These are phyloP conservation scores for Marasmius fiardii DNA, from an alignment of 1,284 basidiomycete genomes.

Conservation along the genomic window DNA sequence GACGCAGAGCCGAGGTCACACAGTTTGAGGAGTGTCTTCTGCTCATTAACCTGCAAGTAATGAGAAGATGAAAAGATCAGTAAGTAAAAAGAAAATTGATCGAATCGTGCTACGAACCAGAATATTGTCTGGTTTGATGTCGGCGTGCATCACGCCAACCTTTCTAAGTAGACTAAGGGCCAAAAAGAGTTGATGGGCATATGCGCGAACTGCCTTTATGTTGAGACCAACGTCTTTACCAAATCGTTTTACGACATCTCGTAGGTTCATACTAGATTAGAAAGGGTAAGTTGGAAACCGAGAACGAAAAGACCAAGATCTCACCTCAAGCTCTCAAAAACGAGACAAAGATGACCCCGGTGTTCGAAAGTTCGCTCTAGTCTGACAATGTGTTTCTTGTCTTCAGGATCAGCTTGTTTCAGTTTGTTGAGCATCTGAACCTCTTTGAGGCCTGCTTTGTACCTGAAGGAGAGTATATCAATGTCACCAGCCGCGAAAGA, in stretches of 20 bases:
- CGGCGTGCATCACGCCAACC: constrained; percentile 94
- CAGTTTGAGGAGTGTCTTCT: constrained; percentile 90
- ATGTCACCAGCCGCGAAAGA: constrained; percentile 7
- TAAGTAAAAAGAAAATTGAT: constrained; percentile 5
- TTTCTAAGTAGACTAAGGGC: constrained; percentile 85
- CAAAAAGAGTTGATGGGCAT: constrained; percentile 94
- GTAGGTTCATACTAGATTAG: constrained; percentile 85
- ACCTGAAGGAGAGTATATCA: constrained; percentile 52
- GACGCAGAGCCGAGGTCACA: constrained; percentile 97
- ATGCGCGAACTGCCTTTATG: constrained; percentile 94
- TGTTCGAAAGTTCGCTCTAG: constrained; percentile 95
- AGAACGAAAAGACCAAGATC: constrained; percentile 18
- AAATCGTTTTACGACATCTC: constrained; percentile 98
- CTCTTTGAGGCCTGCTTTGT: constrained; percentile 94
- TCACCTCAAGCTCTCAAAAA: constrained; percentile 92
- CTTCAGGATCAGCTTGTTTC: constrained; percentile 87
- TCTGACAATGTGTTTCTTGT: constrained; percentile 94
- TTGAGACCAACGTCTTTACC: constrained; percentile 98
- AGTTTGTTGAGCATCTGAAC: constrained; percentile 86
- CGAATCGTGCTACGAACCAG: constrained; percentile 50
- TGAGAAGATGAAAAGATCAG: constrained; percentile 2
- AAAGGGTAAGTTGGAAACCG: constrained; percentile 8
- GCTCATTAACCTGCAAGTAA: constrained; percentile 83
- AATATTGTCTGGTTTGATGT: constrained; percentile 97
- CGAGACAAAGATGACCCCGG: constrained; percentile 93